These are phyloP conservation scores for Diutina sp. DNA, from an alignment of 1,139 yeast species.

Conservation along the genomic window DNA sequence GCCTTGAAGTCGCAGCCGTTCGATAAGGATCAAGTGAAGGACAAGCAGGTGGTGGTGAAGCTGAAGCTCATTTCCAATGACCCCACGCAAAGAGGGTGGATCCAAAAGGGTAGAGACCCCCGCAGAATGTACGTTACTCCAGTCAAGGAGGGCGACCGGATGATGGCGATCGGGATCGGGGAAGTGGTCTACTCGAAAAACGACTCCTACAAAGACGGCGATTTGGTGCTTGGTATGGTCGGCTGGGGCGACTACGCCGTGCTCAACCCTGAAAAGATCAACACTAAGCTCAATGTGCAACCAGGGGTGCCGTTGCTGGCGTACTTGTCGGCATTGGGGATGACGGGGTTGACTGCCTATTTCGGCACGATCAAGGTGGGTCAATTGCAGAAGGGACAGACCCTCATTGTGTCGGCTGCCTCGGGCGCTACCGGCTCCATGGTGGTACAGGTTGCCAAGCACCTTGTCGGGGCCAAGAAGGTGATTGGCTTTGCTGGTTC, in stretches of 20 bases:
- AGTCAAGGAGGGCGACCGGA: conserved; percentile 30
- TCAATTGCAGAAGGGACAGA: conserved; percentile 19
- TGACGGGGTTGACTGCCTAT: conserved; percentile 54
- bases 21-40: conserved; percentile 13
- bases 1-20: conserved; percentile 13
- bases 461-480: conserved; percentile 37
- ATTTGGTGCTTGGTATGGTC: conserved; percentile 18
- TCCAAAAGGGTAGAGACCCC: conserved; percentile 26
- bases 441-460: conserved; percentile 46
- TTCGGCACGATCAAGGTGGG: conserved; percentile 37
- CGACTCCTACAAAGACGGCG: conserved; percentile 28
- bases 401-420: conserved; percentile 49
- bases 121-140: conserved; percentile 35
- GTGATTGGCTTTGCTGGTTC: conserved; percentile 60
- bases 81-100: conserved; percentile 61
- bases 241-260: conserved; percentile 32
- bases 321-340: conserved; percentile 37
- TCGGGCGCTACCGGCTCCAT: conserved; percentile 59
- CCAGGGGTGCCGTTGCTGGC: not conserved
- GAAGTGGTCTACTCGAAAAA: conserved; percentile 33
- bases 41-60: conserved; percentile 35
- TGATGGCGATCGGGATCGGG: conserved; percentile 40
- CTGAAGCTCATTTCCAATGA: conserved; percentile 43
- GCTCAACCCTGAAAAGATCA: conserved; percentile 8
- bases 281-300: conserved; percentile 10